Conservation (phyloP, 2,329 filamentous ascomycete species). For the Hypoxylon sp. region DNA sequence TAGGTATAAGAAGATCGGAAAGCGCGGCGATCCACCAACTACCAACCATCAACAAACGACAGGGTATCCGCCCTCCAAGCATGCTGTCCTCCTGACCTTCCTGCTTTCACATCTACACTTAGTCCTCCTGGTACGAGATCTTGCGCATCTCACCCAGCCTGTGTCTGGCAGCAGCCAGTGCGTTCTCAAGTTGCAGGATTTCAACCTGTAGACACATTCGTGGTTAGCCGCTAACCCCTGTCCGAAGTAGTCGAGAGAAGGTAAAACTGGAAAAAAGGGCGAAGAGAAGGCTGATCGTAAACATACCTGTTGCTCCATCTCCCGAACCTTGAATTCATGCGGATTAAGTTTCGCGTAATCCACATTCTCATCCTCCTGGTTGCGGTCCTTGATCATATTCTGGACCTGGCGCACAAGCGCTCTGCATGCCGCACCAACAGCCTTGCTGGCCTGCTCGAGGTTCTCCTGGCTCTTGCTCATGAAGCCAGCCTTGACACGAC, state of each 20-base stretch:
- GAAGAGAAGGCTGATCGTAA: not conserved
- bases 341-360: constrained; percentile 90
- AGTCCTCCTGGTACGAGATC: constrained; percentile 90
- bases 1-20: not conserved
- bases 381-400: constrained; percentile 89
- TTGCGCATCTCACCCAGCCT: constrained; percentile 97
- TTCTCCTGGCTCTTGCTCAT: constrained; percentile 97
- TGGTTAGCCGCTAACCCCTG: constrained; percentile 20
- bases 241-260: not conserved
- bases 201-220: constrained; percentile 76
- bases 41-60: not conserved
- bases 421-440: constrained; percentile 89
- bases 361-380: constrained; percentile 82
- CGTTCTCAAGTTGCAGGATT: constrained; percentile 94
- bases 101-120: constrained; percentile 32
- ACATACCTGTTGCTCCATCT: constrained; percentile 99
- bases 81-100: not conserved
- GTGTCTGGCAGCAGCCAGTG: constrained; percentile 80
- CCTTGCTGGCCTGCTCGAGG: constrained; percentile 90
- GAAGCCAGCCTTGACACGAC: constrained; percentile 95
- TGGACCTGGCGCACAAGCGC: constrained; percentile 93
- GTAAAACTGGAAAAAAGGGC: not conserved
- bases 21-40: not conserved
- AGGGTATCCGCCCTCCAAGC: not conserved
- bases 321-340: constrained; percentile 97